Evolutionary conservation across 2,329 filamentous ascomycete genomes (phyloP).

Genomic region (Claviceps maximensis): DNA sequence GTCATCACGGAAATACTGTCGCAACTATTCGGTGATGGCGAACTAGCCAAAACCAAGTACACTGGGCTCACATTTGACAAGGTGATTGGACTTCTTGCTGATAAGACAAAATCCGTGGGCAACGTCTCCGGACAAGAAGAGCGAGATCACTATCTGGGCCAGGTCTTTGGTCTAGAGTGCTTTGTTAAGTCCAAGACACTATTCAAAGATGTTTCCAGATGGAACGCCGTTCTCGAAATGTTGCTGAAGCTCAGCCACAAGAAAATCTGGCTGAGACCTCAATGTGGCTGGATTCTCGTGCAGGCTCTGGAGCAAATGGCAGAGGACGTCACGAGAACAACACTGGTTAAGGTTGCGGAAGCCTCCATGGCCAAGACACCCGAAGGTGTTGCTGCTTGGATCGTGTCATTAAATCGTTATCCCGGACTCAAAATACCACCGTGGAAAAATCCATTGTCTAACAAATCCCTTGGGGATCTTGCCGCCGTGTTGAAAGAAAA

Average conservation of each 20-base stretch:
- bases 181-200: conserved; percentile 69
- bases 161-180: conserved; percentile 76
- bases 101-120: conserved; percentile 41
- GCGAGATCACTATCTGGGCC: conserved; percentile 72
- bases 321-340: conserved; percentile 43
- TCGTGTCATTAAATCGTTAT: conserved; percentile 53
- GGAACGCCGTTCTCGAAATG: conserved; percentile 56
- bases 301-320: conserved; percentile 54
- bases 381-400: conserved; percentile 83
- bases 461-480: conserved; percentile 53
- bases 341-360: conserved; percentile 48
- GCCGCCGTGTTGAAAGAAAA: conserved; percentile 70
- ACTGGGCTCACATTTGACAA: conserved; percentile 41
- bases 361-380: conserved; percentile 64
- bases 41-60: conserved; percentile 34
- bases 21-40: conserved; percentile 48
- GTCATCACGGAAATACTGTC: conserved; percentile 71
- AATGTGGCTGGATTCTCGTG: conserved; percentile 73
- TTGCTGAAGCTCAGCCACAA: conserved; percentile 63
- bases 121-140: conserved; percentile 58
- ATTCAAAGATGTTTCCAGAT: conserved; percentile 45
- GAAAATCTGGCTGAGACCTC: conserved; percentile 80
- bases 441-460: conserved; percentile 66
- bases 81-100: conserved; percentile 37
- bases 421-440: conserved; percentile 51